Conservation (phyloP, 83 land plant genomes). For the Isoetes engelmannii region DNA sequence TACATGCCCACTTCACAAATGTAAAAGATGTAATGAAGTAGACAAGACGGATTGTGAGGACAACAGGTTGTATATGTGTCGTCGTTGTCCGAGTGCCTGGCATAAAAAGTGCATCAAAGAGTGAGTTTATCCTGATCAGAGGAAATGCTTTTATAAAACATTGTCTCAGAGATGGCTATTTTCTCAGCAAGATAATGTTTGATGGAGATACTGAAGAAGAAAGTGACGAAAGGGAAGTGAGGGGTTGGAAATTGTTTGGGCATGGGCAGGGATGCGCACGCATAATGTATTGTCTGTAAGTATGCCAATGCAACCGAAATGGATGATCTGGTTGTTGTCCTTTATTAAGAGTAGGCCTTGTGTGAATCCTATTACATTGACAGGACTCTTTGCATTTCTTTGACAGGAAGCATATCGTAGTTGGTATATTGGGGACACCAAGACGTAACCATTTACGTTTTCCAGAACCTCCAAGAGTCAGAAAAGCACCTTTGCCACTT, state of each 20-base stretch:
- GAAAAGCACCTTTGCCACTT: neutral
- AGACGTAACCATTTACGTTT: slow-evolving; percentile 51
- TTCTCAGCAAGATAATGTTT: neutral
- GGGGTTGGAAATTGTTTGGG: neutral
- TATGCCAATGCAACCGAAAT: neutral
- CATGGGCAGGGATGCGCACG: slow-evolving; percentile 28
- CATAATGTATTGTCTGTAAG: slow-evolving; percentile 4
- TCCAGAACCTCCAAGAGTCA: slow-evolving; percentile 22
- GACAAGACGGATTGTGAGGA: slow-evolving; percentile 38
- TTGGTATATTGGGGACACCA: slow-evolving; percentile 46
- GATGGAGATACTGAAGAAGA: slow-evolving; percentile 9
- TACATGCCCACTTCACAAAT: slow-evolving; percentile 60
- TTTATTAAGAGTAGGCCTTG: slow-evolving; percentile 53
- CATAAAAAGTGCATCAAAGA: slow-evolving; percentile 66
- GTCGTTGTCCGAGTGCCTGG: slow-evolving; percentile 66
- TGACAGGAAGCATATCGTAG: slow-evolving; percentile 52
- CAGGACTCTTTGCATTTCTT: slow-evolving; percentile 1
- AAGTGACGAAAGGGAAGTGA: neutral
- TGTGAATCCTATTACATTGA: neutral
- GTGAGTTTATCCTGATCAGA: slow-evolving; percentile 20
- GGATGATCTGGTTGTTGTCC: slow-evolving; percentile 41
- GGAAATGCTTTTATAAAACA: neutral
- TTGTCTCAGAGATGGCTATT: neutral
- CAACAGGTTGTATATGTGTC: slow-evolving; percentile 59
- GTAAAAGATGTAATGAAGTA: slow-evolving; percentile 36